Percentiles rank a stretch among this genome's conserved stretches.
These are phyloP conservation scores for Trichomonascaceae sp. DNA, from an alignment of 1,139 yeast genomes.

Conservation along the genomic window DNA sequence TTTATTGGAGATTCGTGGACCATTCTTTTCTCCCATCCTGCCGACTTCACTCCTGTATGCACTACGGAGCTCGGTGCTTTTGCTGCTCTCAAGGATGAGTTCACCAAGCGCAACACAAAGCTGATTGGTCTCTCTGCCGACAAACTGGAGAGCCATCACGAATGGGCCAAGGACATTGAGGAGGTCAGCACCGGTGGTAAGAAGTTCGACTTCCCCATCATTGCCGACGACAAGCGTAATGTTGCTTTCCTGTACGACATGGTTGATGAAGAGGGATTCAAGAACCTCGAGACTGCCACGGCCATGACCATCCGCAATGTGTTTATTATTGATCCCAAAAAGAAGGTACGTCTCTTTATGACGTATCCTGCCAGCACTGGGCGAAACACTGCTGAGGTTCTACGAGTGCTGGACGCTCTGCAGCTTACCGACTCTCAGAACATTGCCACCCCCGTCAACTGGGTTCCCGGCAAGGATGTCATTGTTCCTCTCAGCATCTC, in stretches of 20 bases:
- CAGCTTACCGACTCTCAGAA: constrained; percentile 71
- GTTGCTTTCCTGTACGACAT: constrained; percentile 77
- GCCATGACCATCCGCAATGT: constrained; percentile 82
- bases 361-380: constrained; percentile 89
- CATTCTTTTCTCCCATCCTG: constrained; percentile 82
- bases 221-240: constrained; percentile 70
- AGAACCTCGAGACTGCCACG: constrained; percentile 52
- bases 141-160: constrained; percentile 58
- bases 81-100: constrained; percentile 73
- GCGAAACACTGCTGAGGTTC: constrained; percentile 77
- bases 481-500: constrained; percentile 77
- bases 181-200: constrained; percentile 54
- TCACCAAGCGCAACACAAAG: constrained; percentile 66
- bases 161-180: constrained; percentile 81
- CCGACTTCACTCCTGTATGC: constrained; percentile 90
- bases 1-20: constrained; percentile 75
- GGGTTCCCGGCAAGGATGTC: constrained; percentile 70
- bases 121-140: constrained; percentile 79
- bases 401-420: constrained; percentile 76
- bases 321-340: constrained; percentile 73
- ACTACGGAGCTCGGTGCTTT: constrained; percentile 92
- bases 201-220: constrained; percentile 69
- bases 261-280: constrained; percentile 82
- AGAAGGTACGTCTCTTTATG: constrained; percentile 70
- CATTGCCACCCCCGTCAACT: constrained; percentile 68